Conservation (phyloP, 768 basidiomycete genomes). For the Tephrocybe rancida region DNA sequence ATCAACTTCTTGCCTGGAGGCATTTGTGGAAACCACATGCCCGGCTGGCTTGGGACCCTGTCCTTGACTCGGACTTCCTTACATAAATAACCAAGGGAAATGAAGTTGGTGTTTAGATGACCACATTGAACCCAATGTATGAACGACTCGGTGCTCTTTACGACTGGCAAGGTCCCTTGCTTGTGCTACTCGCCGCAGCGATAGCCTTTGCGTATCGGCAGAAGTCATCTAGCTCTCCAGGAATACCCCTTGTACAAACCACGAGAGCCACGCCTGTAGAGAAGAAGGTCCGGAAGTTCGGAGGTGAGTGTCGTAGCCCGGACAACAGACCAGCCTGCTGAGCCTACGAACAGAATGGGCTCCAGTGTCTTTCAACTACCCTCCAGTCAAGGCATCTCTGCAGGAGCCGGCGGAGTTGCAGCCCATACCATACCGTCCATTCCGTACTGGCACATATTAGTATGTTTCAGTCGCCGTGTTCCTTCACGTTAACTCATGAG, state of each 20-base stretch:
- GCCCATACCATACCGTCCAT: slow-evolving; percentile 68
- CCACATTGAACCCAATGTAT: too few relatives aligned
- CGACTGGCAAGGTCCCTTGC: too few relatives aligned
- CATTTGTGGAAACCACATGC: too few relatives aligned
- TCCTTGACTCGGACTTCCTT: too few relatives aligned
- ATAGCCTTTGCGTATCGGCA: neutral
- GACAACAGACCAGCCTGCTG: neutral
- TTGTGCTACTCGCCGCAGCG: too few relatives aligned
- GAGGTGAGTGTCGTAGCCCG: slow-evolving; percentile 8
- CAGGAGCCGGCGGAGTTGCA: slow-evolving; percentile 44
- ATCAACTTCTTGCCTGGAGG: too few relatives aligned
- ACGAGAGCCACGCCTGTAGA: neutral
- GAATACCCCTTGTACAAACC: neutral
- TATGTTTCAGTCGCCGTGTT: slow-evolving; percentile 30
- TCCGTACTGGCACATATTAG: slow-evolving; percentile 66
- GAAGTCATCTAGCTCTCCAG: neutral
- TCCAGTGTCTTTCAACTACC: slow-evolving; percentile 53
- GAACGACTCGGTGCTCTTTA: too few relatives aligned
- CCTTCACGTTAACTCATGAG: neutral
- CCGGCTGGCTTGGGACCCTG: too few relatives aligned
- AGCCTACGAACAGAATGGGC: slow-evolving; percentile 46
- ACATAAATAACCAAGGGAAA: too few relatives aligned
- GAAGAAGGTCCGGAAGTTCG: slow-evolving; percentile 9
- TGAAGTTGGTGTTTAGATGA: too few relatives aligned
- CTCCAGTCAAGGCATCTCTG: slow-evolving; percentile 43